Base-by-base conservation (phyloP, 306 rosid genomes). In the Casuarina cunninghamiana region DNA sequence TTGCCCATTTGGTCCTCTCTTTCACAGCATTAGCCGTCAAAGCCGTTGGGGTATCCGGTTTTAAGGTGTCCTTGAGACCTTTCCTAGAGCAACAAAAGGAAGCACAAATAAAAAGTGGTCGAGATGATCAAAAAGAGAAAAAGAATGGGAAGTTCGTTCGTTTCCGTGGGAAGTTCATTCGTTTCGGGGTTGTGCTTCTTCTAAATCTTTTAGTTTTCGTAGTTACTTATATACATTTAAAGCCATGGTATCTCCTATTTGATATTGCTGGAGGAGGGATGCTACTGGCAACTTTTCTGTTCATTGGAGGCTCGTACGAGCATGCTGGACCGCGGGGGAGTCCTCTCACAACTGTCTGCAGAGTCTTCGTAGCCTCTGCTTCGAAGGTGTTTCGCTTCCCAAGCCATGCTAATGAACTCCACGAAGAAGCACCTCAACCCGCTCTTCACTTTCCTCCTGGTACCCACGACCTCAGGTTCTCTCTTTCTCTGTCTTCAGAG, bases 321-420 rank as follows among this genome's bases (percentile, higher is more conserved):
- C 3, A 66, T 13, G 53, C n/a, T 45, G 32, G 0, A 53, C 82
- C 80, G n/a, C 61, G 35, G 43, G 85, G 78, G 44, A 75, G 81
- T 46, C 75, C 83, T 62, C 19, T 84, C 12, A 74, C 83, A 2
- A 69, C 55, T 50, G 6, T 84, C 26, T 53, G 61, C 48, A 74
- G 85, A 41, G 84, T 76, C 15, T 32, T 82, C 10, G 77, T 82
- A 0, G 82, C 84, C 38, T 82, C 82, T 19, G 42, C 43, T 63
- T 79, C 75, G 38, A 85, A 82, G 49, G 21, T 0, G 8, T 81
- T 76, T n/a, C 19, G 3, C 10, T 39, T n/a, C 48, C 57, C 81
- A 2, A 5, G 0, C 2, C 42, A 78, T 63, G 49, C 72, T 49
- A 68, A 57, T 50, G 19, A 73, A 13, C 63, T 77, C 41, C 51